Evolutionary conservation across 2,329 filamentous ascomycete genomes (phyloP), one percentile per base, ranked within the genome.

Genomic region (Hypoxylon sp.): DNA sequence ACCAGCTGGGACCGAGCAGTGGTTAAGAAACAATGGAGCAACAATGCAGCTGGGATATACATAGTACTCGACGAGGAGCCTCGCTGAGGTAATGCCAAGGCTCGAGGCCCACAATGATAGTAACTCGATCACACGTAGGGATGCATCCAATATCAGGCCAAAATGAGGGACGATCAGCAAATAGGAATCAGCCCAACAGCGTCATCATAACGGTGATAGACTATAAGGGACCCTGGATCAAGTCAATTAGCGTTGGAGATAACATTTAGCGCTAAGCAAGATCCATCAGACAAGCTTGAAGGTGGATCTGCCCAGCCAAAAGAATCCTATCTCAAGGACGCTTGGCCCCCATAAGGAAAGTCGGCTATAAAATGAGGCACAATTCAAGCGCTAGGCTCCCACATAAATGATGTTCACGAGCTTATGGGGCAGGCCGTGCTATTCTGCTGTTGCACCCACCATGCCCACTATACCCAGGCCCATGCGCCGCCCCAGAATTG

Each of bases 301-400:
- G 36, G 46, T 32, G 46, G 46, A 49, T 17, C 46, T 17, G 23
- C n/a, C 28, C 36, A 41, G 41, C 36, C n/a, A 11, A 14, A 14
- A 25, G 52, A 36, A 28, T 45, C 13, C 38, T 36, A 43, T 30
- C 11, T 55, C n/a, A 23, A 45, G 36, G n/a, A 10, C 23, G 23
- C 21, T 43, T 43, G 4, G n/a, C 34, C 4, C 11, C 51, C 38
- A 25, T 6, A 38, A 4, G 23, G 52, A 55, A 55, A 55, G 36
- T 55, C 52, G 36, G 52, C 36, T 45, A n/a, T 55, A 55, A 55
- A 32, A 23, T 19, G 36, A 55, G 36, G 36, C 52, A 28, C 36
- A 30, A 25, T 45, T 32, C 17, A 38, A 19, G n/a, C 25, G 52
- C 52, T 45, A 41, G 38, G 19, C 23, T 41, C n/a, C 36, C 23